phyloP scores from a whole-genome alignment of 169 alveolate genomes.

The Plasmodium ovale region DNA sequence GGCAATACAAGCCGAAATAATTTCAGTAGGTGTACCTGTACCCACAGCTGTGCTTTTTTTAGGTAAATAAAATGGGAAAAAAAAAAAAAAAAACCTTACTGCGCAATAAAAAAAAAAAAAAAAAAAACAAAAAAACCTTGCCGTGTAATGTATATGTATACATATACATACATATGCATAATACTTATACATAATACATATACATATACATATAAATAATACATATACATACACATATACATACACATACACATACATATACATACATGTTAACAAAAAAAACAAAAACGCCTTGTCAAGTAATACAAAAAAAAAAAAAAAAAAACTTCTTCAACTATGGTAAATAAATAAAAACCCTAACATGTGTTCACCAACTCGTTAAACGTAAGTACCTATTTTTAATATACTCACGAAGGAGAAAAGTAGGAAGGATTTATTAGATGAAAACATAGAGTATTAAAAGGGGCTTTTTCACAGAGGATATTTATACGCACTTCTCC shows the following conservation, averaged over 20 bases:
- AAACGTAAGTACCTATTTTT: no score
- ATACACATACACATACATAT: background rate
- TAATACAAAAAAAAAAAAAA: background rate
- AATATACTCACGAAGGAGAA: no score
- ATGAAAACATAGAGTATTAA: no score
- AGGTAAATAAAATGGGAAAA: background rate
- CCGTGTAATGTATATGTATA: background rate
- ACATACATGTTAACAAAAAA: no score
- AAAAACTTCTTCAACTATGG: no score
- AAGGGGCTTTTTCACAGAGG: no score
- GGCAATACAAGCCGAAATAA: background rate
- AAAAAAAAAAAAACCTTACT: background rate
- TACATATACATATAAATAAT: no score
- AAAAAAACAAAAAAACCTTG: background rate
- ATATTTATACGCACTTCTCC: no score
- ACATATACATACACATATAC: slow-evolving; percentile 1
- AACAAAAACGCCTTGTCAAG: background rate
- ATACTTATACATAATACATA: background rate
- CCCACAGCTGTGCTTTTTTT: background rate
- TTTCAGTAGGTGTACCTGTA: background rate
- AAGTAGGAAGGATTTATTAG: no score
- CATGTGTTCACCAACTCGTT: no score
- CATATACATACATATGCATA: background rate
- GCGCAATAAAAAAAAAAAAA: background rate
- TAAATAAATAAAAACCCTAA: no score